Evolutionary conservation across 2,329 filamentous ascomycete species (phyloP), one percentile per base, ranked within the genome.

Genomic region (Talaromyces amestolkiae): DNA sequence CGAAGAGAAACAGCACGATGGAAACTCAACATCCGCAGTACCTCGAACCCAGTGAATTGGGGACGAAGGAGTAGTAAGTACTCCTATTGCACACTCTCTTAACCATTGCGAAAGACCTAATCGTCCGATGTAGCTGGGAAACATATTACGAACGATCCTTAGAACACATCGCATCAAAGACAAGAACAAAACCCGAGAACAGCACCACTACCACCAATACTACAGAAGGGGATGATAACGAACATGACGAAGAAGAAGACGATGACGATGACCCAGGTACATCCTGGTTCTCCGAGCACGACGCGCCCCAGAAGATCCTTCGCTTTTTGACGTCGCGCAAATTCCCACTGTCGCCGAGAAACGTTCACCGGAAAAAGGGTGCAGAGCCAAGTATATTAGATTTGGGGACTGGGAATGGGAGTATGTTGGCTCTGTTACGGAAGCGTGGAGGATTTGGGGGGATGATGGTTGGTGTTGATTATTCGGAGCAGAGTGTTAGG

Each of bases 281-380:
- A 35, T 88, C 95, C 72, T 99, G 95, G 95, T 99, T 99, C 84
- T 90, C 93, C 76, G 95, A 98, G 80, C 91, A 92, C 37, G 88
- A 90, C 73, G 95, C 95, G 68, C 92, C 97, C 74, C 84, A 88
- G 68, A 93, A 93, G 74, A 87, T 96, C 66, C 79, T 96, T 27
- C 77, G 81, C 10, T 93, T 90, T 75, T 85, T 96, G 8, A 81
- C 81, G 3, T 78, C 81, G 3, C 77, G 81, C 15, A 77, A 77
- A 1, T 79, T 82, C 33, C 75, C 86, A 68, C 71, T 80, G 4
- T 73, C 80, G 37, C 78, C 79, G 24, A 70, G 71, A 37, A 74
- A 77, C 69, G 1, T 22, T 53, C 43, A 33, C n/a, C 39, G 24
- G 3, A 37, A 27, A 31, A 47, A 35, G 9, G 17, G 43, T 6